Conservation (phyloP, 768 basidiomycete species). For the Kwoniella europaea region DNA sequence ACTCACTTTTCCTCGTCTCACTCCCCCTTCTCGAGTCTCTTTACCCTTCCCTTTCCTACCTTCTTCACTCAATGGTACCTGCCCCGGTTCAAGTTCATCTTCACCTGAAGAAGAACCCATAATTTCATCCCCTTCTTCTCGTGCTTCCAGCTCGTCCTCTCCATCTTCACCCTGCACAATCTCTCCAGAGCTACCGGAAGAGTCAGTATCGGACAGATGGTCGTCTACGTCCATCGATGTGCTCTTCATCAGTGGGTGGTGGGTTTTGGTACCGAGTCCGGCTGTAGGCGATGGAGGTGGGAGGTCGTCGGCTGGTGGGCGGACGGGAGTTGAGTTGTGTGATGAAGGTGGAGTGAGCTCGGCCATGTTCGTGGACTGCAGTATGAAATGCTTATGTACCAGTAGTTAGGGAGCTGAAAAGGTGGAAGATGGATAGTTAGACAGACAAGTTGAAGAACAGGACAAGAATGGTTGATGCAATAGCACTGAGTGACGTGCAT, state of each 20-base stretch:
- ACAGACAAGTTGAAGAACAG: background rate
- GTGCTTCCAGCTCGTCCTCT: background rate
- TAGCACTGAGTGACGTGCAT: background rate
- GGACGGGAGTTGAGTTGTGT: slow-evolving; percentile 33
- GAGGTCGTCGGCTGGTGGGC: slow-evolving; percentile 10
- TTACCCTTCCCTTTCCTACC: slow-evolving; percentile 6
- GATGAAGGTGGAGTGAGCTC: slow-evolving; percentile 43
- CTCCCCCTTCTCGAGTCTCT: background rate
- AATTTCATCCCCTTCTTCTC: background rate
- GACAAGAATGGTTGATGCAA: background rate
- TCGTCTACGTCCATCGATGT: slow-evolving; percentile 21
- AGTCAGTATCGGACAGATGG: background rate
- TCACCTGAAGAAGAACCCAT: background rate
- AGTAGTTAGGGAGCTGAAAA: background rate
- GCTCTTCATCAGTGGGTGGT: slow-evolving; percentile 15
- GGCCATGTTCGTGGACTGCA: slow-evolving; percentile 20
- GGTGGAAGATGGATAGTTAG: background rate
- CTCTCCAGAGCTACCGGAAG: background rate
- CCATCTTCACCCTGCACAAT: background rate
- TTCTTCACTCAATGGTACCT: background rate
- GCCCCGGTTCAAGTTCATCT: background rate
- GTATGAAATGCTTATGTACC: background rate
- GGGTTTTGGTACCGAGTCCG: background rate
- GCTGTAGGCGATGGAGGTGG: slow-evolving; percentile 15
- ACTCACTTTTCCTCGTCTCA: slow-evolving; percentile 8